A percentile compares a stretch with the other conserved stretches of the same genome.
Conservation (phyloP, 495 filamentous ascomycete genomes). For the Penicillium cataractarum region DNA sequence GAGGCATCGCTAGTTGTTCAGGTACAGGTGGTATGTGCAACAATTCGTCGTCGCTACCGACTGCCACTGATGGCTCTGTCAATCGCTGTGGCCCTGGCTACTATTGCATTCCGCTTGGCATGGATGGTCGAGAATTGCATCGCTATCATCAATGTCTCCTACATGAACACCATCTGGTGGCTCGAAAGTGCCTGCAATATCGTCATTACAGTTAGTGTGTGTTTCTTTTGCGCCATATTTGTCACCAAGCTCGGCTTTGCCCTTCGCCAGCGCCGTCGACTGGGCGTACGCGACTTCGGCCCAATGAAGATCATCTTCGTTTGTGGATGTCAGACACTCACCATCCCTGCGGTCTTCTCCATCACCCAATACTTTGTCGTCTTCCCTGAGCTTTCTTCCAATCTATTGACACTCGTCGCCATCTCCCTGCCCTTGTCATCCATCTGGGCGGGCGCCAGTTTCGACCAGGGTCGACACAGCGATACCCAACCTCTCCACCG, state of each 20-base stretch:
- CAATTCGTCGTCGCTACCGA: conserved; percentile 48
- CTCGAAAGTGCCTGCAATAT: conserved; percentile 58
- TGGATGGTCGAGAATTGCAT: conserved; percentile 59
- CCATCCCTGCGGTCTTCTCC: conserved; percentile 80
- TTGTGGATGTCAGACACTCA: conserved; percentile 76
- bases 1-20: conserved; percentile 74
- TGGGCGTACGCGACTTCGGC: conserved; percentile 63
- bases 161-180: conserved; percentile 35
- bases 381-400: conserved; percentile 62
- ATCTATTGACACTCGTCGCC: conserved; percentile 67
- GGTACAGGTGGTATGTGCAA: conserved; percentile 62
- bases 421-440: conserved; percentile 80
- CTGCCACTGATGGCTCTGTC: conserved; percentile 53
- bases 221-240: conserved; percentile 77
- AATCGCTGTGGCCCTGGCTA: conserved; percentile 52
- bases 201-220: conserved; percentile 65
- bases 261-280: conserved; percentile 55
- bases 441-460: conserved; percentile 67
- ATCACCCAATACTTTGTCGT: conserved; percentile 59
- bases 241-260: conserved; percentile 68
- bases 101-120: conserved; percentile 63
- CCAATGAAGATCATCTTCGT: conserved; percentile 74
- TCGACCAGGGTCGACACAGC: conserved; percentile 26
- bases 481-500: conserved; percentile 13
- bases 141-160: conserved; percentile 44